Conservation (phyloP, 768 basidiomycete species). For the Boletus subcaerulescens region DNA sequence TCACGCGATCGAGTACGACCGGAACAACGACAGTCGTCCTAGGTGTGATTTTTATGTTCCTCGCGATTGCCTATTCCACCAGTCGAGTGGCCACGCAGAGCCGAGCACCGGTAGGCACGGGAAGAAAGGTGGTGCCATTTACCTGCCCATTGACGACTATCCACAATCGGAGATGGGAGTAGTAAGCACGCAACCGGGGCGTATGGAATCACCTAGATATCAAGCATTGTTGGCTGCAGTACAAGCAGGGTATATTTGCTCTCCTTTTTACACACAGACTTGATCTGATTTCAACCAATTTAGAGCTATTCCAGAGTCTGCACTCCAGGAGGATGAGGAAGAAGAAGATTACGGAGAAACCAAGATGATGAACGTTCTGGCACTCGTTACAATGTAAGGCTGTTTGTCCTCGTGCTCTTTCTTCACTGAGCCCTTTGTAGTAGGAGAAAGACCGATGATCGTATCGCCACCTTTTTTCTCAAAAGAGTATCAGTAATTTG, state of each 20-base stretch:
- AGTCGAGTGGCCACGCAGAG: constrained; percentile 94
- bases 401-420: not conserved
- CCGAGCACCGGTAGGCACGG: constrained; percentile 79
- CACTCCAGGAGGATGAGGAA: constrained; percentile 74
- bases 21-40: constrained; percentile 84
- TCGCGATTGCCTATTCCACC: constrained; percentile 97
- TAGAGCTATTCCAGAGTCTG: constrained; percentile 91
- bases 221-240: constrained; percentile 95
- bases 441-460: no score
- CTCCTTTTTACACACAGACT: not conserved
- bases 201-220: constrained; percentile 84
- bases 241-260: constrained; percentile 74
- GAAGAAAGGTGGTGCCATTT: constrained; percentile 61
- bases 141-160: constrained; percentile 51
- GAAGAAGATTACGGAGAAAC: constrained; percentile 66
- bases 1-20: constrained; percentile 65
- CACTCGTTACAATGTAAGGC: constrained; percentile 87
- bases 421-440: constrained; percentile 37
- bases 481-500: no score
- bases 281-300: not conserved
- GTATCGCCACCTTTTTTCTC: no score
- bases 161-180: constrained; percentile 67
- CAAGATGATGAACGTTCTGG: constrained; percentile 87
- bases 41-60: constrained; percentile 94
- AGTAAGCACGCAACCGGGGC: constrained; percentile 79